Conservation (phyloP, 1,284 basidiomycete species). For the Paramarasmius palmivorus region DNA sequence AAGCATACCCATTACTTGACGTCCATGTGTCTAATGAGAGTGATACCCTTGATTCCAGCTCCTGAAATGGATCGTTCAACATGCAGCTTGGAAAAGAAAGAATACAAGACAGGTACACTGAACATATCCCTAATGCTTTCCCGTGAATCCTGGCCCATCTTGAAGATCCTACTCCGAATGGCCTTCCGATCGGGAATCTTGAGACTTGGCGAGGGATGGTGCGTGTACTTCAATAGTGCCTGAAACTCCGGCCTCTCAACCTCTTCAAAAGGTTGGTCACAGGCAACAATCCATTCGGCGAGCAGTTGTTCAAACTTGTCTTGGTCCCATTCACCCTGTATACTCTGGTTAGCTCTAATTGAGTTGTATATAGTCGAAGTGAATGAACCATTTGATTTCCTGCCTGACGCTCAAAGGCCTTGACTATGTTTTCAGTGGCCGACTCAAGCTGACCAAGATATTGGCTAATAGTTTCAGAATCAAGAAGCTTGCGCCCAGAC, state of each 20-base stretch:
- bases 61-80: slow-evolving; percentile 8
- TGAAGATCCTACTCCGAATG: slow-evolving; percentile 5
- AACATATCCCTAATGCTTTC: slow-evolving; percentile 13
- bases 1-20: slow-evolving; percentile 22
- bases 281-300: slow-evolving; percentile 18
- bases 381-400: too few relatives aligned
- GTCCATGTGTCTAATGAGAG: slow-evolving; percentile 26
- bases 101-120: slow-evolving; percentile 1
- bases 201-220: slow-evolving; percentile 6
- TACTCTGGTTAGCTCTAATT: too few relatives aligned
- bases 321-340: too few relatives aligned
- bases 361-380: too few relatives aligned
- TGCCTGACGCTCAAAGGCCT: too few relatives aligned
- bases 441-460: too few relatives aligned
- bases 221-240: slow-evolving; percentile 15
- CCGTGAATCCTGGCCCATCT: slow-evolving; percentile 10
- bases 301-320: slow-evolving; percentile 12
- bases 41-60: slow-evolving; percentile 17
- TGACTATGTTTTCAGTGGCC: too few relatives aligned
- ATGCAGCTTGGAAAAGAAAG: neutral
- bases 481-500: too few relatives aligned
- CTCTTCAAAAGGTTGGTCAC: slow-evolving; percentile 20
- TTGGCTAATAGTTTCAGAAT: too few relatives aligned
- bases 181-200: slow-evolving; percentile 10
- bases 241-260: slow-evolving; percentile 18